Base-by-base conservation (phyloP, 768 basidiomycete genomes). In the Hydnomerulius pinastri region DNA sequence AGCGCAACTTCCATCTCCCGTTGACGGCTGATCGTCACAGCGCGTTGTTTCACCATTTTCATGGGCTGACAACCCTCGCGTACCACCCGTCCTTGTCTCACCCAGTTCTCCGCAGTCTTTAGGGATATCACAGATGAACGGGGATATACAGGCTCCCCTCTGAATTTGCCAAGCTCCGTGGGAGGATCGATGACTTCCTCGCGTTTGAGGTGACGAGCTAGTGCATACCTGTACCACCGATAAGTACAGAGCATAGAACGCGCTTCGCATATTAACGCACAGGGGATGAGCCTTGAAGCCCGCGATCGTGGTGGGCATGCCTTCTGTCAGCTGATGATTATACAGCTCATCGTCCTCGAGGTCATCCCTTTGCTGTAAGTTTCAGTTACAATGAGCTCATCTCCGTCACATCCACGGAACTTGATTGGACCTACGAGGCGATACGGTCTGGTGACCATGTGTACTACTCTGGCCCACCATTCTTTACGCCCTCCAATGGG, bases 271-370 rank as follows among this genome's bases (percentile, higher is more conserved):
- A 51, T 57, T 21, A 13, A 69, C 85, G 43, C 61, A 96, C 87
- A 96, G 64, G 4, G 95, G 93, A 71, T 99, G 97, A 61, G 92
- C 87, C 67, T 98, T 98, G 81, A 98, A 98, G 2, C 93, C 97
- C 24, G 79, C 75, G 47, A 98, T 77, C 10, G 87, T 86, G 15
- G 85, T 86, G 1, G 97, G 97, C 93, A 99, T 97, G 21, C 87
- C 92, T 70, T 96, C 95, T 40, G 79, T 85, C 64, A 90, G 67
- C 64, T 92, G 88, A 51, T 82, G 82, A 0, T 73, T 73, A 51
- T 88, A 77, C 20, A 99, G 73, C 68, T 97, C 92, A 21, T 90
- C 88, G 59, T 98, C 93, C 70, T 99, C 97, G 6, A 90, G 66
- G 56, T 96, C 91, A 66, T 98, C 96, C 53, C 97, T 82, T 66